Conservation (phyloP, 192 early-diverging fungal species). For the Coemansia sp. region DNA sequence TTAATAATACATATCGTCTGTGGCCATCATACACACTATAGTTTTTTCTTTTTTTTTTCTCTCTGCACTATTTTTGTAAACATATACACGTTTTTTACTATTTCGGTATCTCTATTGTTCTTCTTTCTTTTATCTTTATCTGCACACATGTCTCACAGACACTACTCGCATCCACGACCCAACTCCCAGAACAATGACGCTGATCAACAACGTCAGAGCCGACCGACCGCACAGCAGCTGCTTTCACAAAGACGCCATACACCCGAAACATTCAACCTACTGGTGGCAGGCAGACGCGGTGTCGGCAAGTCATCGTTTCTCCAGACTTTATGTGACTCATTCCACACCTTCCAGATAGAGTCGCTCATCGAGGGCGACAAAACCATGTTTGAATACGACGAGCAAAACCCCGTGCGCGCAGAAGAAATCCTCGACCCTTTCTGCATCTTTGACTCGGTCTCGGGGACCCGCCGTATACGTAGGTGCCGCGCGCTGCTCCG, state of each 20-base stretch:
- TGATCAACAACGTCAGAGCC: background rate
- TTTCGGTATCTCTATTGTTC: background rate
- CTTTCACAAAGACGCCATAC: constrained; percentile 30
- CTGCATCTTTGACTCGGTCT: constrained; percentile 47
- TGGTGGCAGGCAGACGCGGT: constrained; percentile 43
- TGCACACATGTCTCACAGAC: background rate
- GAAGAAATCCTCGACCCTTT: constrained; percentile 47
- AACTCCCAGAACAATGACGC: background rate
- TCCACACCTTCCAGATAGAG: constrained; percentile 28
- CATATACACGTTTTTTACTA: constrained; percentile 3
- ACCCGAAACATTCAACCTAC: constrained; percentile 43
- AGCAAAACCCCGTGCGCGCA: background rate
- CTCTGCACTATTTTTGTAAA: background rate
- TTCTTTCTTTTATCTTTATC: background rate
- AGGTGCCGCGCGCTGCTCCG: constrained; percentile 18
- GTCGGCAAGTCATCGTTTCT: constrained; percentile 79
- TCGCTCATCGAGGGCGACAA: constrained; percentile 26
- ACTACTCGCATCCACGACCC: constrained; percentile 1
- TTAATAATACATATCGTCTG: too few species aligned
- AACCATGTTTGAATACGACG: constrained; percentile 9
- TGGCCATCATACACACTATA: too few species aligned
- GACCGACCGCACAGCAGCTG: constrained; percentile 9
- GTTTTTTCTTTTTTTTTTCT: constrained; percentile 1
- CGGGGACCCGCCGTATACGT: constrained; percentile 27
- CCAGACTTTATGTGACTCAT: constrained; percentile 67